phyloP scores from a whole-genome alignment of 2,329 filamentous ascomycete genomes.

The Immersiporthe knoxdaviesiana region DNA sequence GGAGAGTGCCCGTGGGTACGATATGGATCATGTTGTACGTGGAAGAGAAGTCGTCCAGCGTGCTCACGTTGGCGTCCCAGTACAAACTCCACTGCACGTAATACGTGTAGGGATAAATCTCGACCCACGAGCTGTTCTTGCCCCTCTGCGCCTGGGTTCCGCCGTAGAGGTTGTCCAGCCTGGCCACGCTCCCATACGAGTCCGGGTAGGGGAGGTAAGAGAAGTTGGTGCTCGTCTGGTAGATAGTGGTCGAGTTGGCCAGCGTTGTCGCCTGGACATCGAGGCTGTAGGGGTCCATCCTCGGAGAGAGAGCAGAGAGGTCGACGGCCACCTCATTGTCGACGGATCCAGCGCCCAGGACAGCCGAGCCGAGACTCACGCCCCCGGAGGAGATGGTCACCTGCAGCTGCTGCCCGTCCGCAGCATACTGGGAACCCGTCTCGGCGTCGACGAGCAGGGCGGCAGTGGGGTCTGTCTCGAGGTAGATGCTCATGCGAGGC shows the following conservation, averaged over 20 bases:
- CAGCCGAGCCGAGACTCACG: slow-evolving; percentile 15
- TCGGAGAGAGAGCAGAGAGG: slow-evolving; percentile 21
- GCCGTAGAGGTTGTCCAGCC: slow-evolving; percentile 32
- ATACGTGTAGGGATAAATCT: slow-evolving; percentile 33
- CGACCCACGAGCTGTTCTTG: slow-evolving; percentile 28
- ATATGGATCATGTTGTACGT: slow-evolving; percentile 34
- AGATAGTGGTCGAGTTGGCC: slow-evolving; percentile 20
- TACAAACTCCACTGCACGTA: slow-evolving; percentile 33
- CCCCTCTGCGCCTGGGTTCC: slow-evolving; percentile 30
- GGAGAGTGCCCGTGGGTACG: slow-evolving; percentile 30
- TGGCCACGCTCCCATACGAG: slow-evolving; percentile 31
- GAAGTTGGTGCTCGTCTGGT: slow-evolving; percentile 27
- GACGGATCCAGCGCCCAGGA: slow-evolving; percentile 27
- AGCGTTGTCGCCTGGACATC: slow-evolving; percentile 25
- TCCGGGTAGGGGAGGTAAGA: slow-evolving; percentile 30
- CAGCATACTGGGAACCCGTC: slow-evolving; percentile 44
- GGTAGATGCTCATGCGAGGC: slow-evolving; percentile 52
- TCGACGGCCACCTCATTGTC: slow-evolving; percentile 28
- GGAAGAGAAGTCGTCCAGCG: slow-evolving; percentile 30
- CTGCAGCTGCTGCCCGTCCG: slow-evolving; percentile 32
- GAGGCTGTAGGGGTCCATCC: slow-evolving; percentile 28
- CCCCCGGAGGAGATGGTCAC: slow-evolving; percentile 23
- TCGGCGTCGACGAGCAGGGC: slow-evolving; percentile 48
- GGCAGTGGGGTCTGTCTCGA: slow-evolving; percentile 43
- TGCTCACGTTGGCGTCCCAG: slow-evolving; percentile 32